phyloP scores from a whole-genome alignment of 163 green algal genomes.

The Scenedesmus sp. region DNA sequence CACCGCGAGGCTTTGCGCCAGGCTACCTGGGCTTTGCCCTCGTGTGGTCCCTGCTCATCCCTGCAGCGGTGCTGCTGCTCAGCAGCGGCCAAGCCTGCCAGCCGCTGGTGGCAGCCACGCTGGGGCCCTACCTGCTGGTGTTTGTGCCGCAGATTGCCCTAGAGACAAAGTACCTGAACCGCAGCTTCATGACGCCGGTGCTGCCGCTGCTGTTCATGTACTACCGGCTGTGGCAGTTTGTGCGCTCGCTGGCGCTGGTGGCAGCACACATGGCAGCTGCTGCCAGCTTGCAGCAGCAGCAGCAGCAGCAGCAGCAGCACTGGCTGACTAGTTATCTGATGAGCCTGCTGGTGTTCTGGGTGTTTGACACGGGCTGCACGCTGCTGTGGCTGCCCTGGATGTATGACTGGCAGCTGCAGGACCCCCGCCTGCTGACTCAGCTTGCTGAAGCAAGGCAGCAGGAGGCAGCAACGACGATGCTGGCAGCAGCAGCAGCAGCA shows the following conservation, averaged over 20 bases:
- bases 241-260: constrained; percentile 25
- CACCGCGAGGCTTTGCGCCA: constrained; percentile 30
- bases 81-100: background rate
- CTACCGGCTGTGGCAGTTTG: constrained; percentile 47
- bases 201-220: constrained; percentile 40
- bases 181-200: constrained; percentile 49
- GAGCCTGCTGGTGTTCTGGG: constrained; percentile 34
- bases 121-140: constrained; percentile 39
- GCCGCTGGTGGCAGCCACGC: constrained; percentile 2
- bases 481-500: background rate
- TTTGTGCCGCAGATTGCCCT: constrained; percentile 44
- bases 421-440: background rate
- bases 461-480: background rate
- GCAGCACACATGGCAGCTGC: background rate
- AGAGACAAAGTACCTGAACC: constrained; percentile 33
- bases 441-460: background rate
- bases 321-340: constrained; percentile 31
- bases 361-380: constrained; percentile 42
- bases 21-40: constrained; percentile 36
- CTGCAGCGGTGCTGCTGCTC: background rate
- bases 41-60: background rate
- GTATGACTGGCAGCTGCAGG: constrained; percentile 52
- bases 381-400: constrained; percentile 39
- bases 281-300: background rate
- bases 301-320: background rate